phyloP scores from a whole-genome alignment of 495 filamentous ascomycete species.

The Poronia punctata region DNA sequence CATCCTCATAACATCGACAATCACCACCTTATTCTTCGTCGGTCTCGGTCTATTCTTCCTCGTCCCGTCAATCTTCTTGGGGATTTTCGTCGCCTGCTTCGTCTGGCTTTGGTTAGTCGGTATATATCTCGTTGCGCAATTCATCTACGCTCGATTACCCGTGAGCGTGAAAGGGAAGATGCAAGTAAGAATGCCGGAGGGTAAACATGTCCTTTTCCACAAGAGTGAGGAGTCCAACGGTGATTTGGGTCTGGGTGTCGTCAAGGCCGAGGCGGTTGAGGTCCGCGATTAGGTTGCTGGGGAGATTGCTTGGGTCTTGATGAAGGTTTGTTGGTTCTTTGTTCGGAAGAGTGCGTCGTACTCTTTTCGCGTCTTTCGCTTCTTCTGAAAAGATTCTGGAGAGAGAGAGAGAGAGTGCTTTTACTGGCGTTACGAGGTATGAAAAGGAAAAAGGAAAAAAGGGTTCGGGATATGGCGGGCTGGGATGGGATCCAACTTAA shows the following conservation, averaged over 20 bases:
- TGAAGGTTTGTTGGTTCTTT: conserved; percentile 19
- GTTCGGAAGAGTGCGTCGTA: conserved; percentile 11
- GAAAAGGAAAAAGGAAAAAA: background rate
- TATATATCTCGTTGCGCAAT: conserved; percentile 48
- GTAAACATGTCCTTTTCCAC: conserved; percentile 18
- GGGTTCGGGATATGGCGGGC: too few relatives aligned
- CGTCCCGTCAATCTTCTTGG: conserved; percentile 55
- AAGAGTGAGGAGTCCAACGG: conserved; percentile 2
- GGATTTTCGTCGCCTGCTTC: conserved; percentile 45
- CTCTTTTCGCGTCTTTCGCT: conserved; percentile 5
- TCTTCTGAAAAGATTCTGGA: background rate
- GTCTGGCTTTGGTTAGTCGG: conserved; percentile 58
- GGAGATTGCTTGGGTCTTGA: conserved; percentile 18
- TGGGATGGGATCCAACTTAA: too few relatives aligned
- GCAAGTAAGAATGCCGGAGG: conserved; percentile 1
- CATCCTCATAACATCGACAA: conserved; percentile 44
- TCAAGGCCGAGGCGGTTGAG: conserved; percentile 18
- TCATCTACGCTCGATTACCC: conserved; percentile 32
- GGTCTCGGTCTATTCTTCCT: conserved; percentile 57
- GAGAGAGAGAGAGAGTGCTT: background rate
- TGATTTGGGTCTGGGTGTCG: conserved; percentile 7
- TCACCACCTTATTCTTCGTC: conserved; percentile 55
- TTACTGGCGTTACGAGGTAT: background rate
- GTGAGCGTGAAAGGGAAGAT: conserved; percentile 13
- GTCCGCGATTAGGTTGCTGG: conserved; percentile 23